Conservation (phyloP, 805 yeast genomes). For the Saccharomyces kudriavzevii region DNA sequence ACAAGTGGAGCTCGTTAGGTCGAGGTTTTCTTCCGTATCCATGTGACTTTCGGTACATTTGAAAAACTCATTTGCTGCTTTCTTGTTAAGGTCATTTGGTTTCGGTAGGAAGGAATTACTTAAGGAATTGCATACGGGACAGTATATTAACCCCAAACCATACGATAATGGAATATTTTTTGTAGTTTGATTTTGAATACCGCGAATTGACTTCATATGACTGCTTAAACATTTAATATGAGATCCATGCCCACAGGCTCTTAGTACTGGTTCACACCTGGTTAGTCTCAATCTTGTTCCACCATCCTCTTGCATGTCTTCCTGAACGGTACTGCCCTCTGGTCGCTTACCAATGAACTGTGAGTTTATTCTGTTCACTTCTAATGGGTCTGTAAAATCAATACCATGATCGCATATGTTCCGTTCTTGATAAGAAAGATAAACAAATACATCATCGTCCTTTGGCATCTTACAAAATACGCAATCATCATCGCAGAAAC, state of each 20-base stretch:
- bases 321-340: background rate
- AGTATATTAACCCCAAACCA: constrained; percentile 64
- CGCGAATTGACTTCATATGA: constrained; percentile 48
- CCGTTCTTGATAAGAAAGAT: constrained; percentile 25
- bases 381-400: constrained; percentile 22
- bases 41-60: background rate
- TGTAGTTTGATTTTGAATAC: constrained; percentile 63
- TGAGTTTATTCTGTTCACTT: background rate
- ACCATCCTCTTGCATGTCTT: background rate
- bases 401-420: constrained; percentile 21
- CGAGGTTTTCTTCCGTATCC: background rate
- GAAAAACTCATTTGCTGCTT: background rate
- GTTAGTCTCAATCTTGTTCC: constrained; percentile 35
- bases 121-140: constrained; percentile 86
- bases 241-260: constrained; percentile 90
- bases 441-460: constrained; percentile 25
- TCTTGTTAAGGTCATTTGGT: background rate
- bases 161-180: constrained; percentile 72
- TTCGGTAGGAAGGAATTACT: constrained; percentile 80
- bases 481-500: constrained; percentile 19
- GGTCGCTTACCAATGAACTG: background rate
- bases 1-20: constrained; percentile 7
- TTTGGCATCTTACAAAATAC: constrained; percentile 28
- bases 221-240: constrained; percentile 70
- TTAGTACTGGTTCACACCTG: constrained; percentile 13